Evolutionary conservation across 371 early-diverging fungal species (phyloP), one percentile per base, ranked within the genome.

Genomic region (Apophysomyces elegans): DNA sequence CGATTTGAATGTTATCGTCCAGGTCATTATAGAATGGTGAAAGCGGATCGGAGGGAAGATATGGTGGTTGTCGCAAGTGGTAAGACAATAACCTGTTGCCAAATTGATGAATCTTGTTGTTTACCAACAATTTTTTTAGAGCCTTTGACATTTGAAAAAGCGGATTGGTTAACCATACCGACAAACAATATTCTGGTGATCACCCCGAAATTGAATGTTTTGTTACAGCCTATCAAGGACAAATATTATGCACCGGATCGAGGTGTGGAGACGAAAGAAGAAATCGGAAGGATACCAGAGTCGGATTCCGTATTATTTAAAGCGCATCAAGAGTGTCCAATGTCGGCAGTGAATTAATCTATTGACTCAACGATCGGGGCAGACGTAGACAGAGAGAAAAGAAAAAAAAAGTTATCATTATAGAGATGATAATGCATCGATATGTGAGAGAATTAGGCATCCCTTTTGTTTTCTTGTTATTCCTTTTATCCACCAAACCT

Each of bases 141-240:
- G 71, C 94, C 94, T 12, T 70, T 94, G 45, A 94, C 94, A 16
- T 94, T 91, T 65, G 93, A 93, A 72, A 83, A 88, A 66, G 84
- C 90, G 0, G 95, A 94, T 73, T 94, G 95, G 95, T 66, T 91
- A 57, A 86, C 85, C 21, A 88, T 94, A 39, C 95, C 95, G 3
- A 88, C 89, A 14, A 94, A 94, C 64, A 91, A 91, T 11, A 61
- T 91, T 47, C 71, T 93, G 41, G 86, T 93, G 13, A 85, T 94
- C 43, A 93, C 93, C 21, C 86, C 90, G 8, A 88, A 85, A 70
- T 70, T 91, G 61, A 94, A 93, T 47, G 90, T 94, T 1, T 75
- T 91, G 21, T 67, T 92, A 58, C 90, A 87, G 47, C 94, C 94
- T 7, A 88, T 94, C 74, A 79, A 80, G 60, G 93, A 94, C 63